Evolutionary conservation across 495 filamentous ascomycete genomes (phyloP), one percentile per base, ranked within the genome.

Genomic region (Venustampulla echinocandica): DNA sequence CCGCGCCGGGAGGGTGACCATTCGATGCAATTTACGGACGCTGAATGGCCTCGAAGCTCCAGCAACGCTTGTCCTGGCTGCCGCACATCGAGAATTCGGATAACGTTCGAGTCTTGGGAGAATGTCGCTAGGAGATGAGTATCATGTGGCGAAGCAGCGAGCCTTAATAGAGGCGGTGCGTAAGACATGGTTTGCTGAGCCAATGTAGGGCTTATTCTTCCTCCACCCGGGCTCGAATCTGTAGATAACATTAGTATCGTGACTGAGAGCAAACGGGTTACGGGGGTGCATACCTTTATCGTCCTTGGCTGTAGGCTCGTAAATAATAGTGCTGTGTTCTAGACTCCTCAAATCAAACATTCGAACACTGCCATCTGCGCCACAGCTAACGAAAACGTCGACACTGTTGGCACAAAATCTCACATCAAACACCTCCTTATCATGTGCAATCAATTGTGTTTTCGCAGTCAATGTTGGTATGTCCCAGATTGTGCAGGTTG

Each of bases 401-500:
- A 92, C 84, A 55, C 86, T 94, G 56, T 93, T 89, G 18, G 89
- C 89, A 65, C 92, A 96, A 64, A 97, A 99, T 10, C 92, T 81
- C 25, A 99, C 92, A 61, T 99, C 92, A 56, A 93, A 99, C 4
- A 99, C 92, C 65, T 99, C 92, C 63, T 96, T 97, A 65, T 99
- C 92, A 58, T 99, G 92, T 19, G 92, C 92, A 64, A 99, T 99
- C 11, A 99, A 67, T 63, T 99, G 92, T 1, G 92, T 99, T 65
- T 99, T 99, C 11, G 92, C 92, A 0, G 92, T 99, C 50, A 99
- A 68, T 2, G 92, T 95, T 2, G 92, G 92, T 22, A 99, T 99
- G 58, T 99, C 92, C 92, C 92, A 99, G 46, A 99, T 97, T n/a
- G 92, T 99, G 66, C 92, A 99, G 1, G 92, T 99, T 0, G 92